Evolutionary conservation across 441 rosid species (phyloP).

Genomic region (Populus hybrid): DNA sequence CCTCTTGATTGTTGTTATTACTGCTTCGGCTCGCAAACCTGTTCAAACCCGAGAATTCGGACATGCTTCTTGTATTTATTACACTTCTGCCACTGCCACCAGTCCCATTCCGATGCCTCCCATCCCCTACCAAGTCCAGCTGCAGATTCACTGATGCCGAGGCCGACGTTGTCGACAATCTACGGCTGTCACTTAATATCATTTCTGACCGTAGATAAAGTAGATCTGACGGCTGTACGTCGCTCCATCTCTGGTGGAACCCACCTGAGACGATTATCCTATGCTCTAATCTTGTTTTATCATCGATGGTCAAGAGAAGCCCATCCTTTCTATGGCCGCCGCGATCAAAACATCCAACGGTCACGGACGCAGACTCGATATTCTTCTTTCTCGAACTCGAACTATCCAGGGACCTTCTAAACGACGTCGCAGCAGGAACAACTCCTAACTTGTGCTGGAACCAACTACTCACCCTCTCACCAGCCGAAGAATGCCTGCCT

Average conservation of each 20-base stretch:
- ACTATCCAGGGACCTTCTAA: slow-evolving; percentile 57
- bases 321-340: slow-evolving; percentile 58
- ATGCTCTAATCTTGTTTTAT: slow-evolving; percentile 52
- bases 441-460: slow-evolving; percentile 2
- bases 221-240: slow-evolving; percentile 73
- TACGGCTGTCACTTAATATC: slow-evolving; percentile 51
- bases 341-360: slow-evolving; percentile 50
- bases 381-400: slow-evolving; percentile 21
- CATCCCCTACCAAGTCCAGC: neutral
- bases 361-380: slow-evolving; percentile 13
- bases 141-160: neutral
- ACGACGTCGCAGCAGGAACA: slow-evolving; percentile 19
- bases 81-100: slow-evolving; percentile 60
- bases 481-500: slow-evolving; percentile 83
- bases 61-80: slow-evolving; percentile 65
- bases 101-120: neutral
- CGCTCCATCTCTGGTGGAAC: slow-evolving; percentile 73
- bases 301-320: slow-evolving; percentile 31
- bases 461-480: slow-evolving; percentile 29
- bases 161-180: slow-evolving; percentile 21
- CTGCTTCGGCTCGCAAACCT: slow-evolving; percentile 46
- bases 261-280: slow-evolving; percentile 59
- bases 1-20: neutral
- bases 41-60: slow-evolving; percentile 65
- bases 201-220: slow-evolving; percentile 65